Conservation (phyloP, 352 stramenopile species). For the Stephanocyclus meneghinianus region DNA sequence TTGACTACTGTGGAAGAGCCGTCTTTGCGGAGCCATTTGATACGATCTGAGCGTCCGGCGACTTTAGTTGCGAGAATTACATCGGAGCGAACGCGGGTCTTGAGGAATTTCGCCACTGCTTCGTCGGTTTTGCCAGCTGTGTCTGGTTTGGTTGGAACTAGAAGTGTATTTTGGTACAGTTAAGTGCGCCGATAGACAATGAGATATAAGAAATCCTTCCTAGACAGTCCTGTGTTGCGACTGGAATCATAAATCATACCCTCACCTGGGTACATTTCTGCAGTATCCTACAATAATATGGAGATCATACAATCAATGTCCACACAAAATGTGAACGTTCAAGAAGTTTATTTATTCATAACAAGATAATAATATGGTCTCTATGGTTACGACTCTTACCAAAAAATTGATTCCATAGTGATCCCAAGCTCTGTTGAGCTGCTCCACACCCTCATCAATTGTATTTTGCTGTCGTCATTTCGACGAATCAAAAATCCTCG, state of each 20-base stretch:
- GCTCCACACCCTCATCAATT: constrained; percentile 79
- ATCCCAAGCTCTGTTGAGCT: constrained; percentile 83
- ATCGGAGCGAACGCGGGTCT: constrained; percentile 67
- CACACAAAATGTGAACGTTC: background rate
- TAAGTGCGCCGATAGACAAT: background rate
- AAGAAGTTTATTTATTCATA: background rate
- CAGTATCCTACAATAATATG: constrained; percentile 70
- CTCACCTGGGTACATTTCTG: constrained; percentile 84
- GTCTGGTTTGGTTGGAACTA: constrained; percentile 30
- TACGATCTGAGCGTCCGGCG: constrained; percentile 57
- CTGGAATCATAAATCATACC: constrained; percentile 49
- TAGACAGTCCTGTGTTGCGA: constrained; percentile 37
- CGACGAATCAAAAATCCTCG: background rate
- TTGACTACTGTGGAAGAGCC: constrained; percentile 52
- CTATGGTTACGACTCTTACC: background rate
- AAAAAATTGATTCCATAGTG: constrained; percentile 88
- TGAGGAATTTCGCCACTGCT: constrained; percentile 80
- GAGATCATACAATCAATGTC: background rate
- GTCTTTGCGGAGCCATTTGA: constrained; percentile 63
- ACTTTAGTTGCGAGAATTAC: constrained; percentile 85
- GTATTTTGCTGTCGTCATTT: constrained; percentile 81
- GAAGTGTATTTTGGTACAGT: background rate
- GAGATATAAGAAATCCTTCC: too few species aligned
- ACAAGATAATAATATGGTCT: too few species aligned
- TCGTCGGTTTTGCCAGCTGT: constrained; percentile 80